These are phyloP conservation scores for Lophiotrema nucula DNA, from an alignment of 495 filamentous ascomycete genomes.

Conservation along the genomic window DNA sequence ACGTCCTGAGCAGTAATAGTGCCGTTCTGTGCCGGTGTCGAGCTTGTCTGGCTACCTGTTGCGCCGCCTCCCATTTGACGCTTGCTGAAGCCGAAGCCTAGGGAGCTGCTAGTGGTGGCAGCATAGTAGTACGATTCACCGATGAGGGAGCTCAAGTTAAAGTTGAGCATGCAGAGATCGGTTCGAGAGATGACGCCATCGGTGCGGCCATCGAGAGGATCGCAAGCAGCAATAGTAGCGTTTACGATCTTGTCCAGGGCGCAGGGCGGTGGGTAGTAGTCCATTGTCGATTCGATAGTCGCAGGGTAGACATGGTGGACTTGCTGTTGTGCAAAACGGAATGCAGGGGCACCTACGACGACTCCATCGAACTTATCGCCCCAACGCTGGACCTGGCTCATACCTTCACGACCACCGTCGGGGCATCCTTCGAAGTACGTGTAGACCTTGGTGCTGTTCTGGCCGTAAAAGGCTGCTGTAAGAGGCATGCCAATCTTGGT, in stretches of 20 bases:
- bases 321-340: not conserved
- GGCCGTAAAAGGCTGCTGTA: not conserved
- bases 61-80: not conserved
- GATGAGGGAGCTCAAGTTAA: not conserved
- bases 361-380: not conserved
- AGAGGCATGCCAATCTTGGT: constrained; percentile 4
- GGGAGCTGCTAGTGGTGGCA: not conserved
- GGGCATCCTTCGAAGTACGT: constrained; percentile 2
- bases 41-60: not conserved
- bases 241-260: not conserved
- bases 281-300: not conserved
- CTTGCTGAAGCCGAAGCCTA: not conserved
- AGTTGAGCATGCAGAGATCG: not conserved
- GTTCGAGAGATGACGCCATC: not conserved
- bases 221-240: not conserved
- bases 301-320: not conserved
- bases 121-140: not conserved
- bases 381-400: not conserved
- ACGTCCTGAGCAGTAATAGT: not conserved
- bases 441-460: not conserved
- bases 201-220: not conserved
- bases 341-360: not conserved
- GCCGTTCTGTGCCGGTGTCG: not conserved
- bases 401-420: not conserved
- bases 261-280: not conserved